Evolutionary conservation across 176 grass and related monocot species (phyloP).

Genomic region (Carex littledalei): DNA sequence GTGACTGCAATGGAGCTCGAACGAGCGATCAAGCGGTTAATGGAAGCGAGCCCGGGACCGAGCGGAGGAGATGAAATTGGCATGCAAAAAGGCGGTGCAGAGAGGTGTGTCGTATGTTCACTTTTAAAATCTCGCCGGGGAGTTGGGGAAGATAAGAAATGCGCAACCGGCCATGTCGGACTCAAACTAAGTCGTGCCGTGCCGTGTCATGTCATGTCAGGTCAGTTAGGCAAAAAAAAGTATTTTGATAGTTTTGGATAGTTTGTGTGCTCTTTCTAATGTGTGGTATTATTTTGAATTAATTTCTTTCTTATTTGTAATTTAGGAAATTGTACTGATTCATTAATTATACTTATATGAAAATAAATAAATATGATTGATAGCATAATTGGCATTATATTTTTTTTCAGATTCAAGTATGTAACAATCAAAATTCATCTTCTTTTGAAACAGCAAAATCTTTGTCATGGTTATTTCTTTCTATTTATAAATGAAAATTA

Average conservation of each 20-base stretch:
- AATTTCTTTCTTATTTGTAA: not conserved
- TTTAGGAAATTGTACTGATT: not conserved
- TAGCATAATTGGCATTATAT: not conserved
- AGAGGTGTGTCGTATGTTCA: not conserved
- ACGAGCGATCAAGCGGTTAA: not conserved
- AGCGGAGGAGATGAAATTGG: not conserved
- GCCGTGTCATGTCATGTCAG: not conserved
- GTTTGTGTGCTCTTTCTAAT: not conserved
- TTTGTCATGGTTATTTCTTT: no score
- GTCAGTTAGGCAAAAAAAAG: no score
- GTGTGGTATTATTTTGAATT: not conserved
- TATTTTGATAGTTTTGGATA: not conserved
- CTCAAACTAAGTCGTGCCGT: no score
- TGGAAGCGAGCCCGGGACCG: not conserved
- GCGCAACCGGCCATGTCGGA: no score
- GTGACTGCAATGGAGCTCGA: conserved; percentile 7
- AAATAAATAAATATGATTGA: not conserved
- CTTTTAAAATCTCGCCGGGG: not conserved
- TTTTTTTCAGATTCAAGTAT: not conserved
- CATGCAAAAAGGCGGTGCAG: not conserved
- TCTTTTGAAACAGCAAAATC: not conserved
- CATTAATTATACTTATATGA: not conserved
- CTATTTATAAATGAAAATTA: no score
- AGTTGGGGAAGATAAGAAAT: not conserved
- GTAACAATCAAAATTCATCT: not conserved